phyloP scores from a whole-genome alignment of 1,139 yeast species.

The Pichia sp. region DNA sequence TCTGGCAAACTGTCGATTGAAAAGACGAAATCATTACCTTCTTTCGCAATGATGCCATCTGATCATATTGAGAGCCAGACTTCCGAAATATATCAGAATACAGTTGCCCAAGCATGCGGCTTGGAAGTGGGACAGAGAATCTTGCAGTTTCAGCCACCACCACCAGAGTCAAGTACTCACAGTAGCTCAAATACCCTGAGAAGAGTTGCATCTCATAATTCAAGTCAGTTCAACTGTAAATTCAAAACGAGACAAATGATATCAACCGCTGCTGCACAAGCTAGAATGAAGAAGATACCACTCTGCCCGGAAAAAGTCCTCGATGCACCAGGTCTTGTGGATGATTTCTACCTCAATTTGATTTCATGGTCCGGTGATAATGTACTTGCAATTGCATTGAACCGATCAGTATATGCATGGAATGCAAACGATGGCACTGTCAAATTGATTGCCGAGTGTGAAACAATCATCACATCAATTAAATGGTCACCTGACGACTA shows the following conservation, averaged over 20 bases:
- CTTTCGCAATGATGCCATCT: conserved; percentile 31
- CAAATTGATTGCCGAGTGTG: conserved; percentile 53
- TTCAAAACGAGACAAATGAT: conserved; percentile 21
- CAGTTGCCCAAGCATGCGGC: conserved; percentile 95
- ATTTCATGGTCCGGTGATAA: conserved; percentile 85
- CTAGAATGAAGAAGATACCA: conserved; percentile 60
- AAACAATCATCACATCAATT: conserved; percentile 59
- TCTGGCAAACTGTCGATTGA: conserved; percentile 33
- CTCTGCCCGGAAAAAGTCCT: conserved; percentile 88
- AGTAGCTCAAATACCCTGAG: conserved; percentile 5
- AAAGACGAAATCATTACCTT: conserved; percentile 14
- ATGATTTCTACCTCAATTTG: conserved; percentile 85
- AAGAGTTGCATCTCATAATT: conserved; percentile 15
- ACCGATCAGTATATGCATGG: conserved; percentile 84
- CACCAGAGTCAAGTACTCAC: conserved; percentile 52
- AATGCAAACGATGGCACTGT: conserved; percentile 83
- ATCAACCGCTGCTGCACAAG: conserved; percentile 29
- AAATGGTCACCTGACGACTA: conserved; percentile 93
- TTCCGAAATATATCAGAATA: conserved; percentile 64
- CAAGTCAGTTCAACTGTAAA: conserved; percentile 11
- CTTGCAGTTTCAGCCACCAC: conserved; percentile 77
- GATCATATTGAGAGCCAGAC: conserved; percentile 64
- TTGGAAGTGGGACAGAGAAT: conserved; percentile 78
- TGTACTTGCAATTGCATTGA: conserved; percentile 84
- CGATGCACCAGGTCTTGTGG: conserved; percentile 93